Evolutionary conservation across 2,329 filamentous ascomycete species (phyloP).

Genomic region (Monilinia laxa): DNA sequence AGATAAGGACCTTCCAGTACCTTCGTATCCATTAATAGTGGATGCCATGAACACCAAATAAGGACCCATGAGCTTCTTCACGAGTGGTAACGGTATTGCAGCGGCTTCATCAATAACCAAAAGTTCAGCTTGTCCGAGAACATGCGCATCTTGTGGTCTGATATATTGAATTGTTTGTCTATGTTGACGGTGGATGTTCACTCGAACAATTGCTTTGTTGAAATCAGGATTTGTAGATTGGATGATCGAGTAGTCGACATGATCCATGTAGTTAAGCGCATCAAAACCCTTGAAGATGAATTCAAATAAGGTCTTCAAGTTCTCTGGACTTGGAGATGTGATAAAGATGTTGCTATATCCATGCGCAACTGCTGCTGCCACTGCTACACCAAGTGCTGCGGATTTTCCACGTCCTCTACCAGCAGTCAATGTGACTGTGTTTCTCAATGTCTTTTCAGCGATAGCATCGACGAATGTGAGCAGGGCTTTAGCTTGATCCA

Average conservation of each 20-base stretch:
- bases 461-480: constrained; percentile 96
- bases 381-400: constrained; percentile 88
- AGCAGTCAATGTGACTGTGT: constrained; percentile 90
- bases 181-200: constrained; percentile 93
- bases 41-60: constrained; percentile 99
- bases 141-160: constrained; percentile 91
- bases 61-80: constrained; percentile 90
- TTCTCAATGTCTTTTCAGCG: constrained; percentile 89
- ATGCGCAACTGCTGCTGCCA: constrained; percentile 90
- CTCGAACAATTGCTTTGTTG: constrained; percentile 96
- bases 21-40: constrained; percentile 98
- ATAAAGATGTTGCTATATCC: constrained; percentile 99
- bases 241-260: constrained; percentile 96
- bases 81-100: constrained; percentile 89
- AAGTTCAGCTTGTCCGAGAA: constrained; percentile 90
- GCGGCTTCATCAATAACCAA: constrained; percentile 97
- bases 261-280: constrained; percentile 87
- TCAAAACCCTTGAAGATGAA: constrained; percentile 99
- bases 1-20: constrained; percentile 90
- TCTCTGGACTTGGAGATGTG: constrained; percentile 95
- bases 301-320: constrained; percentile 96
- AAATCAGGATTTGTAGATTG: constrained; percentile 98
- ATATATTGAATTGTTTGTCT: constrained; percentile 99
- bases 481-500: constrained; percentile 96
- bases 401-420: constrained; percentile 96